Evolutionary conservation across 192 early-diverging fungal species (phyloP), one percentile per base, ranked within the genome.

Genomic region (Diversispora epigaea): DNA sequence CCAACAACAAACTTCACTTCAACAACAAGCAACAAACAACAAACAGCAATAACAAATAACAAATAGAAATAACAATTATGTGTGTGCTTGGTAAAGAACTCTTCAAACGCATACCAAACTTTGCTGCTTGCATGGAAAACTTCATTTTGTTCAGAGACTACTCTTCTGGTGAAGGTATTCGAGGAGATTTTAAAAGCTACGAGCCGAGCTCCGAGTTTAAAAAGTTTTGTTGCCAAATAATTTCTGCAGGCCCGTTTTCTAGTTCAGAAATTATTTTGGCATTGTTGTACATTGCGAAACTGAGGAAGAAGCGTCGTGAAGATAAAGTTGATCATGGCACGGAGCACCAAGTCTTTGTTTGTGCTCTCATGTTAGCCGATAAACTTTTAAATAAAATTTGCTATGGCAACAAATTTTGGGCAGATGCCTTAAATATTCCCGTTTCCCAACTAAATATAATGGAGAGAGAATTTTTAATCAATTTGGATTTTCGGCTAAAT

Each of bases 361-460:
- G 91, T n/a, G 89, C 93, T 41, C 84, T 96, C 43, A 92, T 94
- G 84, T 84, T 94, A 4, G 90, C 92, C 63, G 94, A 92, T 84
- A 96, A 96, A 76, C 89, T 88, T 75, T 82, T 94, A 25, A 88
- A 93, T 76, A 94, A 96, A 80, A 95, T 94, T 79, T 95, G 93
- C 55, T 96, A 93, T 75, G 89, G 94, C 12, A 94, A 93, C 77
- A 87, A 91, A 77, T 91, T 92, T 17, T 96, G 95, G 95, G 87
- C 91, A 17, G 88, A 94, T 67, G 91, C 96, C n/a, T 92, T 90
- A 50, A 84, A 87, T 58, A 91, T 96, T 73, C 91, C 89, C 6
- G 84, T 93, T 49, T 76, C 82, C 58, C 92, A 96, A 75, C 85
- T 96, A 43, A 92, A 92, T 61, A 89, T 91, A 11, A 93, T 93